Evolutionary conservation across 768 basidiomycete genomes (phyloP).

Genomic region (Russula ochroleuca): DNA sequence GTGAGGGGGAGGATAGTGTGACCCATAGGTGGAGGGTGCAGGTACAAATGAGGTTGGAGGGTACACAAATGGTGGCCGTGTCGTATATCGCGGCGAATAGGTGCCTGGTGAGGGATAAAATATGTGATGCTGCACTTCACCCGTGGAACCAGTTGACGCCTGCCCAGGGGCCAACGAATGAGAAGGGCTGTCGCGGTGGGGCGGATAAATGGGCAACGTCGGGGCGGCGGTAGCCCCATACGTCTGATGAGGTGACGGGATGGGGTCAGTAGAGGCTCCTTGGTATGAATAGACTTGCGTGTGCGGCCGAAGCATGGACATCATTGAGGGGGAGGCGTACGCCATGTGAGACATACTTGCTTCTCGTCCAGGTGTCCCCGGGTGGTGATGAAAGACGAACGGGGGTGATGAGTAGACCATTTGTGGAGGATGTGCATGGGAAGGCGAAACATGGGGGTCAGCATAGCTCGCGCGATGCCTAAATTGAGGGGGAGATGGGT

Average conservation of each 20-base stretch:
- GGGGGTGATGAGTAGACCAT: slow-evolving; percentile 10
- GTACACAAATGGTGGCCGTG: slow-evolving; percentile 38
- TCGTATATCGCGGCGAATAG: slow-evolving; percentile 32
- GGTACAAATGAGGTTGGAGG: slow-evolving; percentile 35
- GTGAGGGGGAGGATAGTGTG: slow-evolving; percentile 38
- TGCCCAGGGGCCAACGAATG: slow-evolving; percentile 19
- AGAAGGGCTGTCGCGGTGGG: slow-evolving; percentile 25
- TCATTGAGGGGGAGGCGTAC: slow-evolving; percentile 31
- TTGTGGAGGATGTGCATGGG: slow-evolving; percentile 9
- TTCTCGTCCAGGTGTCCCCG: slow-evolving; percentile 14
- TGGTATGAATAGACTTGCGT: slow-evolving; percentile 41
- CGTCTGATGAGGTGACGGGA: slow-evolving; percentile 32
- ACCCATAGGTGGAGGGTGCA: slow-evolving; percentile 37
- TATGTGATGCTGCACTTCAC: slow-evolving; percentile 23
- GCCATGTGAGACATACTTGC: slow-evolving; percentile 22
- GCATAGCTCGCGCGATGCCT: slow-evolving; percentile 17
- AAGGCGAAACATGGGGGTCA: slow-evolving; percentile 7
- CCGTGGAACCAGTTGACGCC: not conserved
- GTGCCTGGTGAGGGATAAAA: slow-evolving; percentile 28
- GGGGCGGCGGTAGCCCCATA: slow-evolving; percentile 26
- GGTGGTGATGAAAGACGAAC: slow-evolving; percentile 15
- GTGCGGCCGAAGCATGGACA: slow-evolving; percentile 38
- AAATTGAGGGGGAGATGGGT: slow-evolving; percentile 26
- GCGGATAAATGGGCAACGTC: slow-evolving; percentile 13
- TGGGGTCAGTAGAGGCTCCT: slow-evolving; percentile 35